Evolutionary conservation across 1,284 basidiomycete species (phyloP), one percentile per base, ranked within the genome.

Genomic region (Apiotrichum siamense): DNA sequence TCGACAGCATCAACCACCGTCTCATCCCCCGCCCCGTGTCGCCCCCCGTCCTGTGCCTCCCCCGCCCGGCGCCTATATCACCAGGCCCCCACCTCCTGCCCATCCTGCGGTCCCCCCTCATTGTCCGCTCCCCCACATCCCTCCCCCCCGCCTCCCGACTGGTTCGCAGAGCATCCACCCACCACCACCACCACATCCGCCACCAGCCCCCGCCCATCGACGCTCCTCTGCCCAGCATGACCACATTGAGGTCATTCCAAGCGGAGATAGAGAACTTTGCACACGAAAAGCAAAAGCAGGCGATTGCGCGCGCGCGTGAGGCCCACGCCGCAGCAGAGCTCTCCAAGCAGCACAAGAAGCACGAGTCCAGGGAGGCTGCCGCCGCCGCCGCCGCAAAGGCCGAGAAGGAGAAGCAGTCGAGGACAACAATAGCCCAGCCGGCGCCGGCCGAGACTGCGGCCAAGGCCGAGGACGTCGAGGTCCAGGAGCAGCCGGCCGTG

Each of bases 241-340:
- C 72, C 2, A 69, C 72, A 4, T 55, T 74, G 15, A 64, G 68
- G 48, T 71, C 72, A 17, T 74, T 74, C 57, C 72, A 74, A 61
- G 67, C 67, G 7, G 72, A 74, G 61, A 74, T 74, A 44, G 70
- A 69, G 44, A 55, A 54, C 20, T 69, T 73, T 39, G 62, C 70
- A 0, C 65, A 71, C 42, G 67, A 71, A 49, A 67, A 69, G 54
- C 69, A 70, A 37, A 54, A 59, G 31, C 52, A 59, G 37, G 64
- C 67, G 1, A 65, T 67, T 37, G 58, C 64, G 51, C 62, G 64
- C 39, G 70, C 70, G 6, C 60, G 60, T 26, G 65, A 69, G 43
- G 66, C 63, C 0, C 62, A 70, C 45, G 59, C 64, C 12, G 67
- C 65, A 18, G 70, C 65, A 23, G 67, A 72, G 55, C 55, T 65